Base-by-base conservation (phyloP, 2,329 filamentous ascomycete species). In the Trichophyton simii region DNA sequence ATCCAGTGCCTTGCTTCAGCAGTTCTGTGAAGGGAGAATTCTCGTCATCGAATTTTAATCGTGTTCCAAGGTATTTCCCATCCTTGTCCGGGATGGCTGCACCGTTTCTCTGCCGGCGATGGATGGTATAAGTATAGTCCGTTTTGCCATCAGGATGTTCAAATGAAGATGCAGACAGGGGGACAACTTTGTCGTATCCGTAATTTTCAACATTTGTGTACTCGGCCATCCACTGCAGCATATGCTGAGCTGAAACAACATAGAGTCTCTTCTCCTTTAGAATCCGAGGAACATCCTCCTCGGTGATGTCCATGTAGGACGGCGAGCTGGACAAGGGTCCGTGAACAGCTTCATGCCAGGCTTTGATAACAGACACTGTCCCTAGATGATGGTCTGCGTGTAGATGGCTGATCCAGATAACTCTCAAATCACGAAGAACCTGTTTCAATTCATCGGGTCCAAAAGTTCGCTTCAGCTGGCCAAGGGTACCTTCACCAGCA, bases 351-450 rank as follows among this genome's bases (percentile, higher is more conserved):
- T 78, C 68, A 66, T 89, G 84, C 89, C 91, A 96, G 4, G 88
- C 88, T 68, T 83, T 86, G 69, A 97, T 83, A n/a, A 97, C 78
- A 4, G 85, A 83, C n/a, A 83, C 80, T 0, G 85, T 88, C 31
- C 94, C 94, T 20, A 99, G 82, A 70, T 97, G 94, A 74, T 99
- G 94, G 75, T 99, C 94, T 3, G 94, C 94, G 73, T 99, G 94
- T 64, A 95, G 79, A 75, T 99, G 94, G 72, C 89, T 95, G 74
- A 99, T 94, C 84, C 90, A 95, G 65, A 99, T 86, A 66, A 85
- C 83, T 60, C 86, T 87, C 50, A 99, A 79, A 65, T 95, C 85
- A 63, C 79, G 81, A n/a, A 99, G 77, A 11, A 96, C 80, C n/a
- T 85, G 79, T 31, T 78, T 78, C 2, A 92, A 77, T 65, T 89